phyloP scores from a whole-genome alignment of 2,329 filamentous ascomycete species.

The Verticillium nonalfalfae region DNA sequence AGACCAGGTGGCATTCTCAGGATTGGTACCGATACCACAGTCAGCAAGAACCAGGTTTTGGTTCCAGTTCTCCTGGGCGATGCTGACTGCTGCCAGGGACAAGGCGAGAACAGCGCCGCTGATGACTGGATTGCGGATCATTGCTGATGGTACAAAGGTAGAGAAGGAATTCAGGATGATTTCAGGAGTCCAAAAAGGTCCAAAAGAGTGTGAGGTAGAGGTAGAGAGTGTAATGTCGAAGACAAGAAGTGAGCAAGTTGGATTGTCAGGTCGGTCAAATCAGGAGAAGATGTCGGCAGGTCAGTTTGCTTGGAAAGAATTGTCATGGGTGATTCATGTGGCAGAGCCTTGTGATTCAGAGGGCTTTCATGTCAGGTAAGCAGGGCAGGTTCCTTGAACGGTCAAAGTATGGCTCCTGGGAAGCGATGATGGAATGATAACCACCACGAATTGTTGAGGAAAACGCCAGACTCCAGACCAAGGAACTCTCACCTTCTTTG shows the following conservation, averaged over 20 bases:
- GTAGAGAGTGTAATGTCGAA: neutral
- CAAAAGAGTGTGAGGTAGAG: neutral
- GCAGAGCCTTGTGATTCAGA: too few relatives aligned
- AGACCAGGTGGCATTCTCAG: slow-evolving; percentile 30
- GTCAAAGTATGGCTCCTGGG: too few relatives aligned
- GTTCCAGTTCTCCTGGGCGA: slow-evolving; percentile 19
- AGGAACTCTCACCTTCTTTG: too few relatives aligned
- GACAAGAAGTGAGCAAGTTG: neutral
- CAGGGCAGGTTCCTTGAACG: too few relatives aligned
- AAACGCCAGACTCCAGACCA: too few relatives aligned
- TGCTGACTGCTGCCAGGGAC: neutral
- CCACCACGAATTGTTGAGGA: too few relatives aligned
- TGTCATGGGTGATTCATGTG: too few relatives aligned
- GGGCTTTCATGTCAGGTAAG: too few relatives aligned
- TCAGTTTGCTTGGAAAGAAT: too few relatives aligned
- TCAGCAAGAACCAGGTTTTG: slow-evolving; percentile 34
- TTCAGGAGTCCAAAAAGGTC: neutral
- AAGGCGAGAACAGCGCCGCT: neutral
- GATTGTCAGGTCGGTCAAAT: neutral
- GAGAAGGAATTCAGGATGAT: neutral
- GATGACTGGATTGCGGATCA: neutral
- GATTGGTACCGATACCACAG: slow-evolving; percentile 34
- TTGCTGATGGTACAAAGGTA: neutral
- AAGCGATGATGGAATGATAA: too few relatives aligned
- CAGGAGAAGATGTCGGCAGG: neutral